These are phyloP conservation scores for Fusarium sublunatum DNA, from an alignment of 2,329 filamentous ascomycete species.

Conservation along the genomic window DNA sequence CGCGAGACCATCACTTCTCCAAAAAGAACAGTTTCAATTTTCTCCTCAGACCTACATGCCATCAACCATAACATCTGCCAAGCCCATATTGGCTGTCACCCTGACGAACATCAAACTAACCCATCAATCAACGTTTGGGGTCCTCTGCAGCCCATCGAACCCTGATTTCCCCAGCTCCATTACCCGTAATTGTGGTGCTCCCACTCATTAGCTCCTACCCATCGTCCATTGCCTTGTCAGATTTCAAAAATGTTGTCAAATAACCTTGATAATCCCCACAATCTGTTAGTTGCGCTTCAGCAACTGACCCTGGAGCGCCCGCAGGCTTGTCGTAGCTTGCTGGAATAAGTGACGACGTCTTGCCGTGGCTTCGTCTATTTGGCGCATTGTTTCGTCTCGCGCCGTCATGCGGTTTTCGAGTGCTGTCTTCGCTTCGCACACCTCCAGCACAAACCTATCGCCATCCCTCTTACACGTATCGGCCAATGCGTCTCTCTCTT, in stretches of 20 bases:
- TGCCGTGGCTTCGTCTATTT: conserved; percentile 24
- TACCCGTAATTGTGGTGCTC: conserved; percentile 1
- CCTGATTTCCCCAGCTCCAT: conserved; percentile 31
- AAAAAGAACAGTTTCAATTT: conserved; percentile 5
- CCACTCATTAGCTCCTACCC: conserved; percentile 9
- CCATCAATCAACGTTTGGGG: no score
- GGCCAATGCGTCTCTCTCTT: conserved; percentile 34
- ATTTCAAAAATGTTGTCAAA: conserved; percentile 1
- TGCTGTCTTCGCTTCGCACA: conserved; percentile 12
- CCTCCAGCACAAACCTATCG: conserved; percentile 27
- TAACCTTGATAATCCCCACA: conserved; percentile 1
- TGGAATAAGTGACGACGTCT: conserved; percentile 34
- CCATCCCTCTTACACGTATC: conserved; percentile 36
- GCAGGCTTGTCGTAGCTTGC: conserved; percentile 36
- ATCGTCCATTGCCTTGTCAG: conserved; percentile 1
- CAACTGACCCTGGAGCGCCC: conserved; percentile 36
- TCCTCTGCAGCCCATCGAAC: conserved; percentile 13
- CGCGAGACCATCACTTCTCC: conserved; percentile 9
- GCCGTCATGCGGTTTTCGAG: conserved; percentile 20
- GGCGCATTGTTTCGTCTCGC: conserved; percentile 8
- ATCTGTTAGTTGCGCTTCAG: conserved; percentile 15
- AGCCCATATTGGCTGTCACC: conserved; percentile 1
- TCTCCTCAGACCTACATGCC: not conserved
- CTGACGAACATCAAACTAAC: conserved; percentile 18
- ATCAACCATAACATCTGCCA: conserved; percentile 12